Percentiles rank a stretch among this genome's conserved stretches.
phyloP scores from a whole-genome alignment of 2,329 filamentous ascomycete species.

The Ophiostoma angusticollis region DNA sequence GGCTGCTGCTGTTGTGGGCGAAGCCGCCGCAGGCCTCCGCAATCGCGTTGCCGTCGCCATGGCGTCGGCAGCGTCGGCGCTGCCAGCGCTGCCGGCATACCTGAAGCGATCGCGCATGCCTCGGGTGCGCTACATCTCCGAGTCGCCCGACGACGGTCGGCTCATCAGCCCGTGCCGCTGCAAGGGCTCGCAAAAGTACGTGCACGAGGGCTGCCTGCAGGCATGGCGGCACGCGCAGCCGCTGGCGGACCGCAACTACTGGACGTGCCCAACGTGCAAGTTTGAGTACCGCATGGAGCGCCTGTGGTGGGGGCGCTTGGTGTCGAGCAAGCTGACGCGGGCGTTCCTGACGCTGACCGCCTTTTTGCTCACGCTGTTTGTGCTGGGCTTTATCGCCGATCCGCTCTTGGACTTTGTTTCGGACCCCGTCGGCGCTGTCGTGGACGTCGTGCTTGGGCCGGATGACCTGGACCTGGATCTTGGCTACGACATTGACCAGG shows the following conservation, averaged over 20 bases:
- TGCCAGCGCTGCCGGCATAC: constrained; percentile 23
- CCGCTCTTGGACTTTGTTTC: constrained; percentile 82
- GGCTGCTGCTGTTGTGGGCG: background rate
- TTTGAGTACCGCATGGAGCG: constrained; percentile 72
- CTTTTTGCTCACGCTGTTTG: constrained; percentile 59
- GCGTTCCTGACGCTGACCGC: constrained; percentile 58
- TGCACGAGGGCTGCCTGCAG: constrained; percentile 82
- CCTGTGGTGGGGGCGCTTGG: constrained; percentile 58
- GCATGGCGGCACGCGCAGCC: constrained; percentile 70
- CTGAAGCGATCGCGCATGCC: constrained; percentile 17
- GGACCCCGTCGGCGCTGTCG: constrained; percentile 56
- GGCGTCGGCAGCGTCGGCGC: too few species aligned
- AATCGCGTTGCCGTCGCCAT: constrained; percentile 4
- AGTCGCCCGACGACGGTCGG: constrained; percentile 60
- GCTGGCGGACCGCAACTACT: constrained; percentile 54
- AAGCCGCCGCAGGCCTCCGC: background rate
- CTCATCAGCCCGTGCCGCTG: constrained; percentile 85
- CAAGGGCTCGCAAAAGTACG: constrained; percentile 84
- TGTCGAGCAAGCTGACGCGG: constrained; percentile 55
- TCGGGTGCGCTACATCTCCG: constrained; percentile 50
- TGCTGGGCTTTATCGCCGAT: constrained; percentile 84
- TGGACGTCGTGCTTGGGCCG: constrained; percentile 35
- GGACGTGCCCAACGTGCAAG: constrained; percentile 76
- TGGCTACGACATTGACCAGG: constrained; percentile 25
- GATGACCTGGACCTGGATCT: constrained; percentile 24